Base-by-base conservation (phyloP, 2,329 filamentous ascomycete species). In the Aurifilum marmelostoma region DNA sequence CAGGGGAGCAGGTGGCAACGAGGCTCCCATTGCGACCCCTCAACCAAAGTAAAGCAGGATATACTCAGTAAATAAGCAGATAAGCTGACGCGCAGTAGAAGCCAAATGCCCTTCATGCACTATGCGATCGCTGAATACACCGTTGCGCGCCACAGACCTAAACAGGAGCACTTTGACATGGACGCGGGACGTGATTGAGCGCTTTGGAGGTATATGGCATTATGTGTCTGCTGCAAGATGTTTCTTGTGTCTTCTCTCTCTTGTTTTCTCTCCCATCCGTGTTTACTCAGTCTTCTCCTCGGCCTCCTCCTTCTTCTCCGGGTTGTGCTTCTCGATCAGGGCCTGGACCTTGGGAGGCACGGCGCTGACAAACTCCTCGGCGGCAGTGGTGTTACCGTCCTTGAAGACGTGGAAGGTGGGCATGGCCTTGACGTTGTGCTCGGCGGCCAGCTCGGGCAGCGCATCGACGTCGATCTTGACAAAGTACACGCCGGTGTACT, bases 401-500 rank as follows among this genome's bases (percentile, higher is more conserved):
- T 93, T 92, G 88, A 94, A 97, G 77, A 97, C 80, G 68, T 92
- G 77, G 83, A 98, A 97, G 37, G 93, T 97, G 67, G 95, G 94
- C 94, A 98, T 97, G 78, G 94, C 94, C 75, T 92, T 89, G 79
- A 98, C 88, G 73, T 88, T 88, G 72, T 96, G 89, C 78, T 96
- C 89, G 76, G 90, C 86, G 41, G 92, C 89, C 63, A 97, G 86
- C 1, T 92, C 89, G 73, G 89, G 84, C 54, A 95, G 83, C 73
- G 93, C 85, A 80, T 97, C 94, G 75, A 97, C 94, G 80, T 98
- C 94, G 78, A 97, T 84, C 87, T 97, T 96, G 87, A 89, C 89
- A 83, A 97, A 97, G 80, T 88, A 84, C 73, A 91, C 85, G 73
- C 73, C 73, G 66, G 69, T 61, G 37, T 88, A 80, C 58, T 82